Base-by-base conservation (phyloP, 495 filamentous ascomycete genomes). In the Sporormia fimetaria region DNA sequence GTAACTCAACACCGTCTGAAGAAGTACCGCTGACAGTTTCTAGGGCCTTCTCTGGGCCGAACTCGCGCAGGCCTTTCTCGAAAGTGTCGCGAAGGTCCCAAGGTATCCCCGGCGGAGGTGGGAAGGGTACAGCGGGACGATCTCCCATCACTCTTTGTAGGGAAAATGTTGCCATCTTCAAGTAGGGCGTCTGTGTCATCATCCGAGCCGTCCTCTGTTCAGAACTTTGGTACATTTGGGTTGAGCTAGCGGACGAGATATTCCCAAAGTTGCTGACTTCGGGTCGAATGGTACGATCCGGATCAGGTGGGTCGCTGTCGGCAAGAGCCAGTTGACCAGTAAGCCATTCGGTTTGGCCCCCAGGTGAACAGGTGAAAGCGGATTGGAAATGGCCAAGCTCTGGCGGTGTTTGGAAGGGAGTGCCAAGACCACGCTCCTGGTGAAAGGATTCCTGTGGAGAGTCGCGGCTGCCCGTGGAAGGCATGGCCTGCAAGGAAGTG, bases 41-140 rank as follows among this genome's bases (percentile, higher is more conserved):
- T n/a, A 2, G 9, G 21, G 5, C 25, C 15, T 17, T 2, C 18
- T 9, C 34, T 22, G 4, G 16, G 20, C 2, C 34, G 21, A 6
- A 34, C 32, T 34, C 32, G 9, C 4, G 10, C 32, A 34, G 18
- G 16, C 18, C 34, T 22, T 37, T 15, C n/a, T 24, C 21, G 34
- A n/a, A 37, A 3, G 17, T 7, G 4, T 23, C 18, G 2, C 22
- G 6, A 14, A 37, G 34, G 5, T 37, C 18, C 17, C 9, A 11
- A 18, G 34, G 34, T 7, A 37, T 21, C 2, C 4, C 4, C 11
- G 34, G 34, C 15, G 34, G 34, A 11, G 34, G 20, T 8, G 10
- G 11, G 32, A 34, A 21, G 4, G 32, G 3, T 14, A 21, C 3
- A 3, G 32, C 5, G 14, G 16, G 3, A 9, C 17, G 32, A 12